Evolutionary conservation across 2,329 filamentous ascomycete genomes (phyloP), one percentile per base, ranked within the genome.

Genomic region (Aureobasidium zeae): DNA sequence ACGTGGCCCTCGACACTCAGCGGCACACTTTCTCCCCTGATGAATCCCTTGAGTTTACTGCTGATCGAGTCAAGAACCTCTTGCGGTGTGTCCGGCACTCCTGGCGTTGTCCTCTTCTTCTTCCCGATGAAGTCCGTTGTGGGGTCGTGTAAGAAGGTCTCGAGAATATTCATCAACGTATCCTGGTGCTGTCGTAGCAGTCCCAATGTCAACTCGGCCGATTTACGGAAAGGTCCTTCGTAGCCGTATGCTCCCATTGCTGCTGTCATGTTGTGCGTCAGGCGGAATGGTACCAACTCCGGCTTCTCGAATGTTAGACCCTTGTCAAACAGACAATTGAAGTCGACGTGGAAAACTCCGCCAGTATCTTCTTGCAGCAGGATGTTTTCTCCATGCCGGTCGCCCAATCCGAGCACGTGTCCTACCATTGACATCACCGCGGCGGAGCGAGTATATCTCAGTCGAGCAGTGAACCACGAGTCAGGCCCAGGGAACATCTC

Each of bases 361-460:
- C 93, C 91, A 51, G 87, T 93, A 45, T 84, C 83, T 66, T 96
- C 86, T 62, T 96, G 87, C 22, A 98, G 79, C 21, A 95, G 76
- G 44, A 99, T 86, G 63, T 99, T 99, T 63, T 98, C 91, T 47
- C 89, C 89, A 64, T 99, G 91, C 3, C 91, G 81, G 63, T 99
- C 91, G 28, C 91, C 91, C 0, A 99, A 72, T 48, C 78, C 91
- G 4, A 99, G 74, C 36, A 96, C 88, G 45, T 94, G 93, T 37
- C 91, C 91, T 4, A 94, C 86, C 77, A 99, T 98, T n/a, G 87
- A 94, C 88, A 98, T 98, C 52, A 98, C 91, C 9, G 93, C 91
- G 56, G 85, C 89, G 1, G 91, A 94, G 3, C 91, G 79, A 2
- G 91, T 93, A 64, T 96, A 99, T 34, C 81, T 77, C 32, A 96